Conservation (phyloP, 805 yeast genomes). For the Kurtzmaniella fragi region DNA sequence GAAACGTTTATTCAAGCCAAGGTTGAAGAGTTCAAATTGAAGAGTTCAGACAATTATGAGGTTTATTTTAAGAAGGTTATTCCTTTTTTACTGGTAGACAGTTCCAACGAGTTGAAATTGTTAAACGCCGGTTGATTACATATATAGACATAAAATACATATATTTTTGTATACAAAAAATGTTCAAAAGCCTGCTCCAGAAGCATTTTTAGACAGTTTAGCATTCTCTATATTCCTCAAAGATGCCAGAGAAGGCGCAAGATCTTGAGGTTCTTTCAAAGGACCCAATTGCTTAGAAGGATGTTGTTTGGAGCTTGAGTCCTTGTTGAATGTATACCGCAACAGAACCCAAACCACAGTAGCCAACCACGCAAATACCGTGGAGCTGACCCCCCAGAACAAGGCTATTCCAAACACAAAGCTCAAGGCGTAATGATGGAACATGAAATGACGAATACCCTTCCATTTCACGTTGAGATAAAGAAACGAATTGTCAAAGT, state of each 20-base stretch:
- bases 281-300: too few species aligned
- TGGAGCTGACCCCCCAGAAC: constrained; percentile 33
- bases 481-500: background rate
- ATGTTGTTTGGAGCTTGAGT: too few species aligned
- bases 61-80: constrained; percentile 32
- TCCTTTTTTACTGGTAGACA: constrained; percentile 36
- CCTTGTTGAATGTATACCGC: background rate
- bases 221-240: too few species aligned
- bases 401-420: constrained; percentile 30
- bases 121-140: constrained; percentile 22
- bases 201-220: too few species aligned
- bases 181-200: too few species aligned
- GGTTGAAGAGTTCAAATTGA: constrained; percentile 19
- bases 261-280: too few species aligned
- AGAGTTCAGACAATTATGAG: constrained; percentile 6
- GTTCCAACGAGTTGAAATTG: constrained; percentile 21
- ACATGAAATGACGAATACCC: constrained; percentile 39
- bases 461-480: constrained; percentile 30
- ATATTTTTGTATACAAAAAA: background rate
- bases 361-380: constrained; percentile 13
- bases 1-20: constrained; percentile 32
- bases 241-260: too few species aligned
- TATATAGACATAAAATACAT: background rate
- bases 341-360: background rate
- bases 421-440: constrained; percentile 26